These are phyloP conservation scores for Malassezia cuniculi DNA, from an alignment of 1,284 basidiomycete species.

Conservation along the genomic window DNA sequence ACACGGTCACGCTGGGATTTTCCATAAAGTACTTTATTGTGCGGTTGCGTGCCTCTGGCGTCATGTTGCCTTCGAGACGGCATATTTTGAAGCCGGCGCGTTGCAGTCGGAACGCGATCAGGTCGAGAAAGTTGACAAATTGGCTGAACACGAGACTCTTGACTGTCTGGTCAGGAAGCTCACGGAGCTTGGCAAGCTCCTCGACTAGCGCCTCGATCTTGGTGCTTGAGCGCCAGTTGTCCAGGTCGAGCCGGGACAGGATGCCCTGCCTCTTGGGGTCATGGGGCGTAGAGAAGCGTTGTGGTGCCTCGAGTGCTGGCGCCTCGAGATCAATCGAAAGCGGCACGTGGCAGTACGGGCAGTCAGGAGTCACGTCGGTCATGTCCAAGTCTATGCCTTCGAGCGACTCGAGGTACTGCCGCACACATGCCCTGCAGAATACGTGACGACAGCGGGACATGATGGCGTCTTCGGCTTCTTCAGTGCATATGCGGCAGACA, in stretches of 20 bases:
- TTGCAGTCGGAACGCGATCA: constrained; percentile 85
- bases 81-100: constrained; percentile 76
- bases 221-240: constrained; percentile 81
- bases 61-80: constrained; percentile 91
- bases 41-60: constrained; percentile 82
- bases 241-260: constrained; percentile 72
- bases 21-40: constrained; percentile 93
- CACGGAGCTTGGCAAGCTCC: constrained; percentile 70
- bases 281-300: constrained; percentile 41
- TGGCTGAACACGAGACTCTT: constrained; percentile 95
- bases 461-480: constrained; percentile 93
- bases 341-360: constrained; percentile 85
- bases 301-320: constrained; percentile 72
- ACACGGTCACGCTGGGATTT: constrained; percentile 85
- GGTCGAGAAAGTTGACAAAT: constrained; percentile 64
- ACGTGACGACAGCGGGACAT: constrained; percentile 66
- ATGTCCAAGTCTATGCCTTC: constrained; percentile 12
- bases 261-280: constrained; percentile 69
- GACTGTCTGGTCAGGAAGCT: constrained; percentile 68
- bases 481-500: constrained; percentile 81
- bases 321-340: constrained; percentile 90
- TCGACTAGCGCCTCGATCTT: constrained; percentile 96
- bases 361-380: constrained; percentile 54
- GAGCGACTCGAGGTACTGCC: constrained; percentile 63
- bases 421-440: constrained; percentile 84